A percentile compares a stretch with the other conserved stretches of the same genome.
Evolutionary conservation across 2,329 filamentous ascomycete species (phyloP).

Genomic region (Sporothrix humicola): DNA sequence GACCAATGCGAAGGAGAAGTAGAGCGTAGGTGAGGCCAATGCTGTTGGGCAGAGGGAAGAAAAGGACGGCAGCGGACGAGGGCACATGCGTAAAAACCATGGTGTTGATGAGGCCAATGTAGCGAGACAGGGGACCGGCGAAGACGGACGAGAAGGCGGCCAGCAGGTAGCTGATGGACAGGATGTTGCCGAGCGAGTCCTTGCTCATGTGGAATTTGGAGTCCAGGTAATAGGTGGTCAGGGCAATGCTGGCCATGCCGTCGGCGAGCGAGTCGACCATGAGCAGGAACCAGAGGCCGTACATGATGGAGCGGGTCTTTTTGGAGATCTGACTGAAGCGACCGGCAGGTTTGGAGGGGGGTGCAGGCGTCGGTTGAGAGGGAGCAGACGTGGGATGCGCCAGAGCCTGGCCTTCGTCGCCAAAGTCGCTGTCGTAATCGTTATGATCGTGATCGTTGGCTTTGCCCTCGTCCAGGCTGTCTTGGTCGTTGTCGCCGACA

Average conservation of each 20-base stretch:
- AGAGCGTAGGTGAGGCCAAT: conserved; percentile 60
- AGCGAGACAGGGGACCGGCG: conserved; percentile 61
- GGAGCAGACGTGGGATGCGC: conserved; percentile 27
- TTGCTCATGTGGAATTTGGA: conserved; percentile 61
- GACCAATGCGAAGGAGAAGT: conserved; percentile 63
- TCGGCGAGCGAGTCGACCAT: conserved; percentile 69
- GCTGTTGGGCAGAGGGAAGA: conserved; percentile 62
- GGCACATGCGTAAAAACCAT: conserved; percentile 69
- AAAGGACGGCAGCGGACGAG: conserved; percentile 63
- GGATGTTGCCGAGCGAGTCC: conserved; percentile 64
- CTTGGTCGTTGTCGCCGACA: not conserved
- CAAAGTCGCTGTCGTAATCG: conserved; percentile 33
- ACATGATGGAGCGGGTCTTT: conserved; percentile 63
- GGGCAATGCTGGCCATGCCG: conserved; percentile 65
- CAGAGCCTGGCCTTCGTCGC: conserved; percentile 33
- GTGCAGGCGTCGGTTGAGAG: conserved; percentile 36
- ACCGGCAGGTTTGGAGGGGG: conserved; percentile 38
- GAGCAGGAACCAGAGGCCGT: conserved; percentile 68
- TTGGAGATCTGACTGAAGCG: conserved; percentile 62
- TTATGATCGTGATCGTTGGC: conserved; percentile 40
- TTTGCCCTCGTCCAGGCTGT: conserved; percentile 23
- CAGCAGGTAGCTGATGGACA: conserved; percentile 60
- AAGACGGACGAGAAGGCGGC: conserved; percentile 61
- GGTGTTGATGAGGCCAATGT: conserved; percentile 67
- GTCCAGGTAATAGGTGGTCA: conserved; percentile 65